phyloP scores from a whole-genome alignment of 2,329 filamentous ascomycete species.

The Talaromyces sp. region DNA sequence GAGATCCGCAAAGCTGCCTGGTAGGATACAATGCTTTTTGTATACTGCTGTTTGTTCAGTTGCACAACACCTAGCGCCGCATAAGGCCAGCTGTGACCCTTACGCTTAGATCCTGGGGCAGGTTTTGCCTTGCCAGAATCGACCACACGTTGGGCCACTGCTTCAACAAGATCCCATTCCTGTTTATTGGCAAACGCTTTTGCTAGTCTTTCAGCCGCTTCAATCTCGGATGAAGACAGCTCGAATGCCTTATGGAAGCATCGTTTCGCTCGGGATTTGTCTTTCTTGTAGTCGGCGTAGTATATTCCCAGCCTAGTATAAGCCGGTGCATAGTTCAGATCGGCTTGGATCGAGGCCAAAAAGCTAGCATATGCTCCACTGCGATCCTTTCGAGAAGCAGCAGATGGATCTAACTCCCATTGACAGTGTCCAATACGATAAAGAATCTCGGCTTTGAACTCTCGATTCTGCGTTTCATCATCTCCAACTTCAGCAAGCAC shows the following conservation, averaged over 20 bases:
- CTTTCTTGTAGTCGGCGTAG: conserved; percentile 86
- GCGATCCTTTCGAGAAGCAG: conserved; percentile 71
- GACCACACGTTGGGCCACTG: conserved; percentile 83
- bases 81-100: conserved; percentile 93
- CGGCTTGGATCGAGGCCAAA: conserved; percentile 76
- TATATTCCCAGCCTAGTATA: conserved; percentile 89
- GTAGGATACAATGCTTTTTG: conserved; percentile 85
- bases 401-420: conserved; percentile 78
- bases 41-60: conserved; percentile 88
- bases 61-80: conserved; percentile 91
- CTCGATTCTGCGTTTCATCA: conserved; percentile 58
- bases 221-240: conserved; percentile 78
- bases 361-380: conserved; percentile 81
- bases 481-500: conserved; percentile 65
- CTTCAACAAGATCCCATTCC: conserved; percentile 95
- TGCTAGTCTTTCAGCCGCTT: conserved; percentile 83
- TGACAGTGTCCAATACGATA: conserved; percentile 84
- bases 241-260: conserved; percentile 98
- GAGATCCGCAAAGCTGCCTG: conserved; percentile 81
- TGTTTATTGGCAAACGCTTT: conserved; percentile 80
- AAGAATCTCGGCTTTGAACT: conserved; percentile 78
- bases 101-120: conserved; percentile 86
- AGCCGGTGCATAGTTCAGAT: conserved; percentile 81
- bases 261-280: conserved; percentile 79
- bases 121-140: conserved; percentile 92